Evolutionary conservation across 331 rosid species (phyloP), one percentile per base, ranked within the genome.

Genomic region (Phaseolus coccineus): DNA sequence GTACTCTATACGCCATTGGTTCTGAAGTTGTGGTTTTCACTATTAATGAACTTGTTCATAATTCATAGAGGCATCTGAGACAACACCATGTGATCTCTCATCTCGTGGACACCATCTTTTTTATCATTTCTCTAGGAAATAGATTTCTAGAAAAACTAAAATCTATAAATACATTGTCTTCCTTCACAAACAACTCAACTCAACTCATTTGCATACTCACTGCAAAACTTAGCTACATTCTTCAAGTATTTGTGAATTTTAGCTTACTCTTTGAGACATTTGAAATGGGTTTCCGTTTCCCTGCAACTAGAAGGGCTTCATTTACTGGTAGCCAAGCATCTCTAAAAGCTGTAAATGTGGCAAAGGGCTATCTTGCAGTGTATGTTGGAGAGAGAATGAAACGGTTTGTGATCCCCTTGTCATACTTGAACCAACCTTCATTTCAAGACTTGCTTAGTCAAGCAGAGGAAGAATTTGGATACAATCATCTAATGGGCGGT

Each of bases 51-150:
- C 40, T 50, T 51, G 3, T 33, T 42, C 30, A n/a, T 51, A 16
- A 8, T 64, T 16, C n/a, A 39, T 5, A 24, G 51, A 28, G 53
- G 22, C 76, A 51, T 71, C 14, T 55, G 53, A 78, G 79, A 74
- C 87, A 86, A 82, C 63, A 78, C 78, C 87, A 83, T 83, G 85
- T 81, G 86, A 69, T 79, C 56, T 58, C 68, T 81, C 74, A 33
- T 37, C 73, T 39, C 55, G 35, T 62, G 71, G 57, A 74, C n/a
- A 65, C 63, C 58, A 57, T 9, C 55, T 4, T 19, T 19, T 71
- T 16, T n/a, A 15, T 15, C 4, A 39, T 74, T 65, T 73, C 73
- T 37, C 4, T 15, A 35, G 63, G 7, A 27, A 57, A 69, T 30
- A 24, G 9, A 2, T 57, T 46, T 69, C 24, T 62, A 35, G 9